Evolutionary conservation across 495 filamentous ascomycete genomes (phyloP).

Genomic region (Aspergillus leporis): DNA sequence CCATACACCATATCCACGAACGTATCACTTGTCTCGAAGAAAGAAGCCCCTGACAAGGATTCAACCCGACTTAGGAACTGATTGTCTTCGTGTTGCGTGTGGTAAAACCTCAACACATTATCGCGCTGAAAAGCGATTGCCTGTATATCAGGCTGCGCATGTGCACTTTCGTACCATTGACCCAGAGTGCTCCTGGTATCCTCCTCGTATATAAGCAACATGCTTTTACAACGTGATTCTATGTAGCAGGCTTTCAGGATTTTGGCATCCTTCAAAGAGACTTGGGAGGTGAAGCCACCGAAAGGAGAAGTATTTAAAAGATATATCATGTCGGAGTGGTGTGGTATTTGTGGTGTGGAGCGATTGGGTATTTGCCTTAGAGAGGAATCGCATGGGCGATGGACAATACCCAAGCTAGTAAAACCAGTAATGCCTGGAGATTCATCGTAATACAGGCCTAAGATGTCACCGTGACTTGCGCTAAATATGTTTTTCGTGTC

Average conservation of each 20-base stretch:
- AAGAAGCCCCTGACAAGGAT: neutral
- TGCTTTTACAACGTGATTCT: constrained; percentile 4
- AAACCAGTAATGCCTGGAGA: neutral
- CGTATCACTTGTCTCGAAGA: neutral
- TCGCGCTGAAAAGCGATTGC: neutral
- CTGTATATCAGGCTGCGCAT: constrained; percentile 2
- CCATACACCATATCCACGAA: neutral
- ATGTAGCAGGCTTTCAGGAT: constrained; percentile 3
- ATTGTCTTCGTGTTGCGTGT: neutral
- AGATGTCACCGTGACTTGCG: neutral
- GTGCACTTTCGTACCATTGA: constrained; percentile 8
- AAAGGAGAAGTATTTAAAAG: neutral
- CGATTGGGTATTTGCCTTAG: neutral
- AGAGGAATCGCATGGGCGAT: neutral
- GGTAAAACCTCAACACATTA: neutral
- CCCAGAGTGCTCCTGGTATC: constrained; percentile 2
- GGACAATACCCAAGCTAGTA: neutral
- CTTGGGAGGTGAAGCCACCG: neutral
- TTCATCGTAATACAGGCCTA: neutral
- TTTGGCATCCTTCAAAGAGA: neutral
- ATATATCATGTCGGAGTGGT: neutral
- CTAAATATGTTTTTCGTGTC: neutral
- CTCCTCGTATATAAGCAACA: neutral
- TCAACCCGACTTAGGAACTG: neutral
- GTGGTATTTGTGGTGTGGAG: neutral